Evolutionary conservation across 192 early-diverging fungal genomes (phyloP).

Genomic region (Kappamyces sp.): DNA sequence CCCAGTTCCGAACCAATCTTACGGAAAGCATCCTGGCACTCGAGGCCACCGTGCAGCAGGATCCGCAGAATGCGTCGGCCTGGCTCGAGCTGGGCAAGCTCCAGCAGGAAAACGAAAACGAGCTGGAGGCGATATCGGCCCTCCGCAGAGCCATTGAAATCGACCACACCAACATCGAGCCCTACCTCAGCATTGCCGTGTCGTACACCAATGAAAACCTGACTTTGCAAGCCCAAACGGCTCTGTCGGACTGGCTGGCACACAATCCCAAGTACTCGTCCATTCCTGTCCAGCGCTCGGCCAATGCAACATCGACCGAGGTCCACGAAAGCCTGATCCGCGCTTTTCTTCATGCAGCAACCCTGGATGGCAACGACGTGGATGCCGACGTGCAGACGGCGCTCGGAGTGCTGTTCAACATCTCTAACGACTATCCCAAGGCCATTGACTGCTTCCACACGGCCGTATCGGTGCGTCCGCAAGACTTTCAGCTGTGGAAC

Average conservation of each 20-base stretch:
- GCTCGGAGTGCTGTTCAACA: slow-evolving; percentile 92
- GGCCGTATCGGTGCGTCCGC: slow-evolving; percentile 74
- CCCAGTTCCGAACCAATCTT: slow-evolving; percentile 54
- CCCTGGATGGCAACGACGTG: slow-evolving; percentile 52
- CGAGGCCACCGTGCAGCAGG: slow-evolving; percentile 78
- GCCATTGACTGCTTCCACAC: slow-evolving; percentile 96
- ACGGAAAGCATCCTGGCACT: slow-evolving; percentile 85
- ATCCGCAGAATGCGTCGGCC: slow-evolving; percentile 67
- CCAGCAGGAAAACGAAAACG: slow-evolving; percentile 98
- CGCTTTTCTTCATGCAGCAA: slow-evolving; percentile 74
- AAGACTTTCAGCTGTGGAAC: slow-evolving; percentile 95
- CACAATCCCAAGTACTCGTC: slow-evolving; percentile 65
- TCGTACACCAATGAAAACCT: slow-evolving; percentile 90
- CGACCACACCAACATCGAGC: slow-evolving; percentile 70
- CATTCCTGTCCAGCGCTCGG: slow-evolving; percentile 35
- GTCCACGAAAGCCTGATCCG: slow-evolving; percentile 68
- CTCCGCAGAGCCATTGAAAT: slow-evolving; percentile 69
- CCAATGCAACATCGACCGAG: slow-evolving; percentile 21
- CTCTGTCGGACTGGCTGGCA: slow-evolving; percentile 80
- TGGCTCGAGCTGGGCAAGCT: slow-evolving; percentile 84
- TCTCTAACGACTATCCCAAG: slow-evolving; percentile 87
- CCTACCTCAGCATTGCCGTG: slow-evolving; percentile 82
- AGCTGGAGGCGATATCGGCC: slow-evolving; percentile 83
- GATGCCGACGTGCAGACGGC: slow-evolving; percentile 92
- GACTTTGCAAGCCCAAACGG: slow-evolving; percentile 79